Evolutionary conservation across 75 land plant genomes (phyloP).

Genomic region (Sequoia sempervirens): DNA sequence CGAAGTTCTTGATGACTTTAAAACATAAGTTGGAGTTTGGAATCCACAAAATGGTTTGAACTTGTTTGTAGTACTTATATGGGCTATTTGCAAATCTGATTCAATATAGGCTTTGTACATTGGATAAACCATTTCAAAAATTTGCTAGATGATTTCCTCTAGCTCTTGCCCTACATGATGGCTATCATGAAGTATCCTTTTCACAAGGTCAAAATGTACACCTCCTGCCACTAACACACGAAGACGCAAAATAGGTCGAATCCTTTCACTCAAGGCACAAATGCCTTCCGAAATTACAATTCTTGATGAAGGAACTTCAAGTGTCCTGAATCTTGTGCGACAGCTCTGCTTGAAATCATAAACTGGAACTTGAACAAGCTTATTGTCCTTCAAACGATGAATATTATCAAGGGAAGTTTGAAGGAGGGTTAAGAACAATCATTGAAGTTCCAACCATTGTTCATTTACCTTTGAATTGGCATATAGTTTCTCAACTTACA

Average conservation of each 20-base stretch:
- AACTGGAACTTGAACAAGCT: constrained; percentile 70
- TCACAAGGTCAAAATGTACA: constrained; percentile 92
- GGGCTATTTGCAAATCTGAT: too few species aligned
- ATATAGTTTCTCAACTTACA: too few species aligned
- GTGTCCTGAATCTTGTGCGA: constrained; percentile 73
- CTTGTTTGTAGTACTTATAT: too few species aligned
- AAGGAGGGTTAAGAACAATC: too few species aligned
- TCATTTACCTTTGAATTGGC: too few species aligned
- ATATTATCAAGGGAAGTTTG: constrained; percentile 83
- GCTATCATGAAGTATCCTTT: constrained; percentile 81
- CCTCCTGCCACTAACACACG: constrained; percentile 88
- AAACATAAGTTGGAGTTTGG: too few species aligned
- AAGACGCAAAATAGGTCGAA: constrained; percentile 73
- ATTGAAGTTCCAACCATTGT: too few species aligned
- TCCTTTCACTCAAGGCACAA: constrained; percentile 83
- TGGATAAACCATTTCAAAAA: constrained; percentile 93
- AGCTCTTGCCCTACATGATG: constrained; percentile 93
- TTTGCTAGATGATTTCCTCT: constrained; percentile 92
- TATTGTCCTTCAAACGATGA: constrained; percentile 63
- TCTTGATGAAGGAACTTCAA: constrained; percentile 80
- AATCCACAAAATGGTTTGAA: too few species aligned
- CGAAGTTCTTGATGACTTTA: too few species aligned
- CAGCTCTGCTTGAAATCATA: constrained; percentile 85
- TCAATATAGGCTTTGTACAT: too few species aligned
- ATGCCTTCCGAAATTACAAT: constrained; percentile 87